A percentile compares a stretch with the other conserved stretches of the same genome.
Evolutionary conservation across 768 basidiomycete genomes (phyloP).

Genomic region (Tylopilus felleus): DNA sequence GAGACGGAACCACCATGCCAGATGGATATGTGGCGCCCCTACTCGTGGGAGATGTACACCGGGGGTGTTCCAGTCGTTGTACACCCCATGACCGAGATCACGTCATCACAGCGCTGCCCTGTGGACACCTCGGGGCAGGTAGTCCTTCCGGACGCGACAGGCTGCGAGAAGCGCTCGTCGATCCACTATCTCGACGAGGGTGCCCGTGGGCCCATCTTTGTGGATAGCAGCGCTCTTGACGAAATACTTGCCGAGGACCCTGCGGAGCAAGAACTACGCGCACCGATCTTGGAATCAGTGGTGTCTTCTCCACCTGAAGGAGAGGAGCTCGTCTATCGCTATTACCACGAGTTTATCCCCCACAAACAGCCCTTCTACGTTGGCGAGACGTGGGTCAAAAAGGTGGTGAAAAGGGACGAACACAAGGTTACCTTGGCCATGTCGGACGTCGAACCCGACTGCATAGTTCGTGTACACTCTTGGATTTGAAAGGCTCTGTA

Average conservation of each 20-base stretch:
- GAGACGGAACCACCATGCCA: background rate
- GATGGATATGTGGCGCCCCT: background rate
- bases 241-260: slow-evolving; percentile 5
- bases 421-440: background rate
- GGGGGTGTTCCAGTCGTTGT: slow-evolving; percentile 3
- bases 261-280: background rate
- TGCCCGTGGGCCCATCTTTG: slow-evolving; percentile 17
- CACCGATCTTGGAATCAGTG: slow-evolving; percentile 8
- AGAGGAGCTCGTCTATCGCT: slow-evolving; percentile 14
- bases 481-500: background rate
- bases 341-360: background rate
- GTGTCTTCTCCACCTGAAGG: slow-evolving; percentile 10
- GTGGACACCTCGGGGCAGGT: slow-evolving; percentile 1
- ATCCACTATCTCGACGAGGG: slow-evolving; percentile 21
- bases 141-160: background rate
- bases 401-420: slow-evolving; percentile 1
- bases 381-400: slow-evolving; percentile 19
- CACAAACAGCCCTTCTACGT: slow-evolving; percentile 13
- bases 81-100: background rate
- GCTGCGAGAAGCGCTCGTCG: background rate
- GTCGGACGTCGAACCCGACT: too few relatives aligned
- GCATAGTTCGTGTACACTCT: too few relatives aligned
- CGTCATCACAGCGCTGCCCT: background rate
- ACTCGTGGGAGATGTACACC: background rate
- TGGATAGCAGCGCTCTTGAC: background rate